Evolutionary conservation across 1,139 yeast species (phyloP), one percentile per base, ranked within the genome.

Genomic region (Pichiaceae sp.): DNA sequence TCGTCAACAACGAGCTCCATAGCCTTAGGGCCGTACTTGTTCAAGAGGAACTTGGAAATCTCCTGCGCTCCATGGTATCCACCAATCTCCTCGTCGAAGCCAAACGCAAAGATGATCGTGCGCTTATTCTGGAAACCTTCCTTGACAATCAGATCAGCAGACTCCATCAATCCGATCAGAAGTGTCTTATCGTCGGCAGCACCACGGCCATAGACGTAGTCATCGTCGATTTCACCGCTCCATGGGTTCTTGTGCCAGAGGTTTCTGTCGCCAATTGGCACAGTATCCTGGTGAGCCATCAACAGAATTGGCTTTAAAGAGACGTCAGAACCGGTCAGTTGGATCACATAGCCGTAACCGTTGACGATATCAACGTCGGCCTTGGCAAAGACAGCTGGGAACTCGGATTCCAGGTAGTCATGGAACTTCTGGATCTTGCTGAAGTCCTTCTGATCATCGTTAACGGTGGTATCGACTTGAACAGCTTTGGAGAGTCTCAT

Each of bases 211-310:
- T 72, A 75, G 3, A 80, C 55, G 37, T 55, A 46, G 7, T 55
- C 53, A 26, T 82, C 83, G 48, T 82, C 94, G 50, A 64, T 82
- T 49, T 70, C 67, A 3, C 83, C 95, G 7, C 68, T 67, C 43
- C 74, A 82, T 18, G 95, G 94, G 8, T 78, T 78, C 48, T 75
- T 68, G 2, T 63, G 66, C 95, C 95, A 84, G 37, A 68, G 64
- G 27, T 56, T 64, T 31, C 69, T 53, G 16, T 87, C 76, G 17
- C 65, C 77, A 8, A 83, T 93, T 0, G 95, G 95, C 11, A 84
- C 95, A 3, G 79, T 84, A 53, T 84, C 95, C 54, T 77, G 85
- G 56, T 85, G 95, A 3, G 91, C 87, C 59, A 78, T 70, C 32
- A 83, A 62, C 56, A 84, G 53, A 12, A 78, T 46, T 5, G 95